Base-by-base conservation (phyloP, 2,329 filamentous ascomycete genomes). In the Ramichloridium luteum region DNA sequence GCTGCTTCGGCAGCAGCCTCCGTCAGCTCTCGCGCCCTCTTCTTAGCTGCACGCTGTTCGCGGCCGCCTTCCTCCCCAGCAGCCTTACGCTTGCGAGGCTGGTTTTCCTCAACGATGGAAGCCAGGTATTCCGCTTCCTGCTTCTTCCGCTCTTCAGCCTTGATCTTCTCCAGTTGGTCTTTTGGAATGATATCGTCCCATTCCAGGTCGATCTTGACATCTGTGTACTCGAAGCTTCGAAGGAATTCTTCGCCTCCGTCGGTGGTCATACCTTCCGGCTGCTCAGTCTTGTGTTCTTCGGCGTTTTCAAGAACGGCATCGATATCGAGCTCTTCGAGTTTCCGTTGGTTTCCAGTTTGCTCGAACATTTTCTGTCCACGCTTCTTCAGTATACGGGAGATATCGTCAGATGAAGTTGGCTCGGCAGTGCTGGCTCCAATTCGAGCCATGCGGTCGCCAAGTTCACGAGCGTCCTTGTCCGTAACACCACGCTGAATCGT, bases 351-450 rank as follows among this genome's bases (percentile, higher is more conserved):
- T 37, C 84, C 83, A 8, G 82, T 90, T 56, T 94, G 88, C 58
- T 96, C 88, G 46, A 98, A 98, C 79, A 98, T 93, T 59, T 90
- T 93, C 54, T 94, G 90, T n/a, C 90, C 93, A 46, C 90, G 80
- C 60, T 88, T 85, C 63, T 96, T 96, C 51, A 98, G 71, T 37
- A 98, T 93, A 56, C 82, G 81, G 40, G 90, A 93, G 44, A 96
- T 96, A 51, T 94, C 90, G 43, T 93, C 88, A 1, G 83, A 83
- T 3, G 84, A 92, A 37, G 78, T 88, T 5, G 88, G 86, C 46
- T 93, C 86, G 33, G 79, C 78, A 20, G 67, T 57, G 16, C 51
- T 50, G 14, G 62, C 58, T 30, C 60, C 64, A 68, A 74, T 67
- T 63, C 80, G 59, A 64, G 62, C 57, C 57, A 85, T 80, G 57